These are phyloP conservation scores for Penicillium sp. DNA, from an alignment of 2,329 filamentous ascomycete species.

Conservation along the genomic window DNA sequence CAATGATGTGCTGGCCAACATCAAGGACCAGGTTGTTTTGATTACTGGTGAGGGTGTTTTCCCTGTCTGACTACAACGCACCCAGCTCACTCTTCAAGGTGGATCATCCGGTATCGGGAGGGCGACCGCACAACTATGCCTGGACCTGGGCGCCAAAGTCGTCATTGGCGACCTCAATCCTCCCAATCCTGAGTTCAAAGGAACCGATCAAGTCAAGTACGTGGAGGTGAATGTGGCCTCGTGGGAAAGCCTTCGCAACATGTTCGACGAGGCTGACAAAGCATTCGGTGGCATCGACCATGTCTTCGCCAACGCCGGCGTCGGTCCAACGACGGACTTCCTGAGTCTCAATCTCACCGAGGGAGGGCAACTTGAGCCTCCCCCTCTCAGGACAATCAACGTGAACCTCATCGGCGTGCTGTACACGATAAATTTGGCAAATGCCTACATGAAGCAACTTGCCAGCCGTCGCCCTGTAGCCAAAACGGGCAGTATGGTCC, in stretches of 20 bases:
- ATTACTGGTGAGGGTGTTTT: conserved; percentile 49
- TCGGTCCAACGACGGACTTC: conserved; percentile 51
- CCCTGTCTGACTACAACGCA: background rate
- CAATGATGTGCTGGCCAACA: conserved; percentile 44
- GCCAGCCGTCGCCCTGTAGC: conserved; percentile 42
- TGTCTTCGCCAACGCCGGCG: conserved; percentile 59
- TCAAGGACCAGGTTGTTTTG: conserved; percentile 55
- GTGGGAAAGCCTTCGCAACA: conserved; percentile 52
- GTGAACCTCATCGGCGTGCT: conserved; percentile 54
- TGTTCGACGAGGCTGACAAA: conserved; percentile 55
- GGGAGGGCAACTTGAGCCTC: conserved; percentile 53
- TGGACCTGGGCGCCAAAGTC: conserved; percentile 57
- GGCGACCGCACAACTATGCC: conserved; percentile 55
- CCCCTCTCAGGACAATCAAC: conserved; percentile 48
- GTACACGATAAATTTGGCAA: conserved; percentile 52
- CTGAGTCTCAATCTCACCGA: conserved; percentile 51
- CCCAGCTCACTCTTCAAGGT: conserved; percentile 37
- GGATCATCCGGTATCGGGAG: conserved; percentile 64
- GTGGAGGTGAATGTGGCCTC: conserved; percentile 51
- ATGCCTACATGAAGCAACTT: conserved; percentile 53
- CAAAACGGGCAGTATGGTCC: conserved; percentile 50
- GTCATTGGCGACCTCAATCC: conserved; percentile 56
- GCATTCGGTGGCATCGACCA: conserved; percentile 48
- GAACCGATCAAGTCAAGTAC: conserved; percentile 39
- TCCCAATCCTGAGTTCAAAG: conserved; percentile 32